A percentile compares a stretch with the other conserved stretches of the same genome.
These are phyloP conservation scores for Pleurotus djamor DNA, from an alignment of 768 basidiomycete species.

Conservation along the genomic window DNA sequence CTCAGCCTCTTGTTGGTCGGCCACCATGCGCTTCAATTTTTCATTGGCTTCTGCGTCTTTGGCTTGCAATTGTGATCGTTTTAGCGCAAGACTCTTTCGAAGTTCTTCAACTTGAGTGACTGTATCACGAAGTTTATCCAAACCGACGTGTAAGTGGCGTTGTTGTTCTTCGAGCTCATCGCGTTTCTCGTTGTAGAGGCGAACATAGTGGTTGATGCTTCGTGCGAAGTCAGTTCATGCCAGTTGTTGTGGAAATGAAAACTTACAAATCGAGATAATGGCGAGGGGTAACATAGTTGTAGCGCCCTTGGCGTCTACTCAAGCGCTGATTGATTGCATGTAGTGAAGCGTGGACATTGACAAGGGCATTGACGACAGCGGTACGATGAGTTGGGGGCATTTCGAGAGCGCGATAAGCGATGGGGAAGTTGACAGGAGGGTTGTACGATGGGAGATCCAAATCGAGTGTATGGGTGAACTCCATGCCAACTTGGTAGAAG, in stretches of 20 bases:
- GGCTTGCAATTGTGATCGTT: slow-evolving; percentile 87
- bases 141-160: slow-evolving; percentile 95
- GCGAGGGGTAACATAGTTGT: slow-evolving; percentile 95
- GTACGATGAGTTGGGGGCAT: slow-evolving; percentile 89
- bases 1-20: slow-evolving; percentile 98
- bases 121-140: slow-evolving; percentile 94
- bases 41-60: slow-evolving; percentile 97
- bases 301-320: slow-evolving; percentile 90
- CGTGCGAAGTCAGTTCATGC: slow-evolving; percentile 12
- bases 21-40: slow-evolving; percentile 96
- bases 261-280: slow-evolving; percentile 99
- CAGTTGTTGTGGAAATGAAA: slow-evolving; percentile 5
- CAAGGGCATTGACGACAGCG: slow-evolving; percentile 92
- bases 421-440: slow-evolving; percentile 82
- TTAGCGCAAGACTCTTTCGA: slow-evolving; percentile 91
- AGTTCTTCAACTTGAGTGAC: slow-evolving; percentile 97
- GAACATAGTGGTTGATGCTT: slow-evolving; percentile 97
- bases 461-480: slow-evolving; percentile 93
- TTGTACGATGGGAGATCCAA: slow-evolving; percentile 83
- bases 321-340: slow-evolving; percentile 88
- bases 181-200: slow-evolving; percentile 92
- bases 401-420: slow-evolving; percentile 80
- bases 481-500: slow-evolving; percentile 96
- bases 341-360: slow-evolving; percentile 87
- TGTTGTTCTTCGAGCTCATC: slow-evolving; percentile 99